Conservation (phyloP, 805 yeast species). For the Cyberlindnera veronae region DNA sequence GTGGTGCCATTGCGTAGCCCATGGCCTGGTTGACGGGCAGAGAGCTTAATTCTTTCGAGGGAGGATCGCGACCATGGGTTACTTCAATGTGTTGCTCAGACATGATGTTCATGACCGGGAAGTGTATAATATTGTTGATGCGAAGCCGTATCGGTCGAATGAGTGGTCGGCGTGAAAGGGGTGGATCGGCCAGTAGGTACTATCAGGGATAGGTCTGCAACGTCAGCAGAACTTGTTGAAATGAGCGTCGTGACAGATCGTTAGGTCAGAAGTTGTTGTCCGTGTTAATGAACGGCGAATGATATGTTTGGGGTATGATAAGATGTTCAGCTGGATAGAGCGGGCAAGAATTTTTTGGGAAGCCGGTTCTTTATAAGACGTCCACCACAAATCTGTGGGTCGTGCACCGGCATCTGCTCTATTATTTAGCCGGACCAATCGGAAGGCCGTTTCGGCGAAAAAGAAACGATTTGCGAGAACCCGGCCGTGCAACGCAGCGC, state of each 20-base stretch:
- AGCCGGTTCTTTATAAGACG: conserved; percentile 9
- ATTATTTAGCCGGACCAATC: conserved; percentile 9
- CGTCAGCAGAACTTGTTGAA: too few species aligned
- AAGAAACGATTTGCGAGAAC: conserved; percentile 2
- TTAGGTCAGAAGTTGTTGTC: too few species aligned
- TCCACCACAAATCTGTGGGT: conserved; percentile 4
- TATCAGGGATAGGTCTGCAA: too few species aligned
- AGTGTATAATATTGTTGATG: neutral
- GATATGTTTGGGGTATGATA: too few species aligned
- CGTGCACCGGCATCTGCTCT: conserved; percentile 10
- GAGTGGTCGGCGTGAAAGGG: too few species aligned
- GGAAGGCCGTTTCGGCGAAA: conserved; percentile 1
- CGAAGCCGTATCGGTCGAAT: too few species aligned
- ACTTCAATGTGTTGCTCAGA: conserved; percentile 6
- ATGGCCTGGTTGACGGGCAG: neutral
- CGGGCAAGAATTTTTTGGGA: conserved; percentile 3
- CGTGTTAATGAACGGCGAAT: too few species aligned
- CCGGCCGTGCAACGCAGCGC: too few species aligned
- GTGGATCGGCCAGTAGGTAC: too few species aligned
- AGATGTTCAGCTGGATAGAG: neutral
- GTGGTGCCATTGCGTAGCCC: neutral
- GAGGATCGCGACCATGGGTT: conserved; percentile 4
- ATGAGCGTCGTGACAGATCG: too few species aligned
- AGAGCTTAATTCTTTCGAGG: neutral
- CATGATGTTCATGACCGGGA: conserved; percentile 7